A percentile compares a stretch with the other conserved stretches of the same genome.
phyloP scores from a whole-genome alignment of 352 stramenopile species.

The Pythium sp. region DNA sequence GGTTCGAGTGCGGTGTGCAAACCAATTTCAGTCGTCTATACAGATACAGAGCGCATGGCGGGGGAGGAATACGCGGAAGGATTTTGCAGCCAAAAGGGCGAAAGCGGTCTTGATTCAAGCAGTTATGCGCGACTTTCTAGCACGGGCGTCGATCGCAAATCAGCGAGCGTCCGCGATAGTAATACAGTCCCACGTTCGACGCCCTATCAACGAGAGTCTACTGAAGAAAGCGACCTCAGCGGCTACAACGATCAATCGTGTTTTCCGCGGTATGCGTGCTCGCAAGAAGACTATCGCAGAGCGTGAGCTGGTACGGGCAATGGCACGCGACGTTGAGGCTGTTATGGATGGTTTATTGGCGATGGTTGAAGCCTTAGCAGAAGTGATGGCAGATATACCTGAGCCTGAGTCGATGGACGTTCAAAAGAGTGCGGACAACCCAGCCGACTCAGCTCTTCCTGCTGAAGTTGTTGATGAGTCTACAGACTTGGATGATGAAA shows the following conservation, averaged over 20 bases:
- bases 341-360: constrained; percentile 19
- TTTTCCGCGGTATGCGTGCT: constrained; percentile 9
- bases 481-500: neutral
- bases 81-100: constrained; percentile 15
- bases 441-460: neutral
- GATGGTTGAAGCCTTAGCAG: constrained; percentile 9
- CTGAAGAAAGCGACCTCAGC: neutral
- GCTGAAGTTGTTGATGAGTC: neutral
- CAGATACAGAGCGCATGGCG: constrained; percentile 32
- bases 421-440: neutral
- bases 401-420: neutral
- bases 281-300: constrained; percentile 1
- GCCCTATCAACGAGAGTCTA: constrained; percentile 16
- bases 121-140: constrained; percentile 20
- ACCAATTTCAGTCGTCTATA: constrained; percentile 10
- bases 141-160: constrained; percentile 11
- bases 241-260: constrained; percentile 13
- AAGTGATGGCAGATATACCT: neutral
- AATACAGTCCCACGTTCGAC: constrained; percentile 26
- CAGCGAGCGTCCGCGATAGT: constrained; percentile 19
- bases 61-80: constrained; percentile 19
- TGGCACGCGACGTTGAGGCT: constrained; percentile 4
- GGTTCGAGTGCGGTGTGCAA: constrained; percentile 13
- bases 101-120: constrained; percentile 28
- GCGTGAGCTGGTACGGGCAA: neutral